These are phyloP conservation scores for Fraxinus xanthoxyloides DNA, from an alignment of 305 asterid species.

Conservation along the genomic window DNA sequence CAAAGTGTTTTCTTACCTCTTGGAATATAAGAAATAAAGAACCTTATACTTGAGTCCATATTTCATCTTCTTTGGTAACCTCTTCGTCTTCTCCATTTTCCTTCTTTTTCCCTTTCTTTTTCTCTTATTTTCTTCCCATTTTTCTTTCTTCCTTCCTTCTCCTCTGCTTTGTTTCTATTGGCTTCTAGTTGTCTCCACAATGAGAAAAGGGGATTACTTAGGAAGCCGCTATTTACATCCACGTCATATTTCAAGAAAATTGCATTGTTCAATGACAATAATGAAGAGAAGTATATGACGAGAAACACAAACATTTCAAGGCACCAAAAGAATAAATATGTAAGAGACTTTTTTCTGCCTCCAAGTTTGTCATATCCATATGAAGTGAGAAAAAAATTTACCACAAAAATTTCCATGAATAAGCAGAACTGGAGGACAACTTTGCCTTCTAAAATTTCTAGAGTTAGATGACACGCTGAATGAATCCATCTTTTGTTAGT, in stretches of 20 bases:
- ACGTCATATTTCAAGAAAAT: background rate
- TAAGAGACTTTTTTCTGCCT: background rate
- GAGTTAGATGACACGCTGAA: conserved; percentile 80
- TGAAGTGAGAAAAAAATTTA: conserved; percentile 23
- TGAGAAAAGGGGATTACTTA: too few relatives aligned
- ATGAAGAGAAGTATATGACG: background rate
- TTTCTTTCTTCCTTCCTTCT: too few relatives aligned
- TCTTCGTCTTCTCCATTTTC: too few relatives aligned
- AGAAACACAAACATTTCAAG: background rate
- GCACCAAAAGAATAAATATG: background rate
- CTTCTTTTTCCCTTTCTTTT: too few relatives aligned
- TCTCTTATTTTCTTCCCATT: too few relatives aligned
- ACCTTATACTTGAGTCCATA: too few relatives aligned
- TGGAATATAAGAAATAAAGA: too few relatives aligned
- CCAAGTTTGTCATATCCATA: background rate
- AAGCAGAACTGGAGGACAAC: conserved; percentile 69
- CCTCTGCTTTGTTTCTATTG: too few relatives aligned
- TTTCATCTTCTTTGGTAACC: too few relatives aligned
- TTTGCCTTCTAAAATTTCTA: conserved; percentile 27
- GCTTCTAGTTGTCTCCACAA: too few relatives aligned
- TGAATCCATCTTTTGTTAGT: conserved; percentile 74
- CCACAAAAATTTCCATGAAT: conserved; percentile 86
- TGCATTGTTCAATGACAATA: conserved; percentile 9
- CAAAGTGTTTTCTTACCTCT: too few relatives aligned
- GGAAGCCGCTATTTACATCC: too few relatives aligned